A percentile compares a stretch with the other conserved stretches of the same genome.
Evolutionary conservation across 2,329 filamentous ascomycete species (phyloP).

Genomic region (Cryphonectria carpinicola): DNA sequence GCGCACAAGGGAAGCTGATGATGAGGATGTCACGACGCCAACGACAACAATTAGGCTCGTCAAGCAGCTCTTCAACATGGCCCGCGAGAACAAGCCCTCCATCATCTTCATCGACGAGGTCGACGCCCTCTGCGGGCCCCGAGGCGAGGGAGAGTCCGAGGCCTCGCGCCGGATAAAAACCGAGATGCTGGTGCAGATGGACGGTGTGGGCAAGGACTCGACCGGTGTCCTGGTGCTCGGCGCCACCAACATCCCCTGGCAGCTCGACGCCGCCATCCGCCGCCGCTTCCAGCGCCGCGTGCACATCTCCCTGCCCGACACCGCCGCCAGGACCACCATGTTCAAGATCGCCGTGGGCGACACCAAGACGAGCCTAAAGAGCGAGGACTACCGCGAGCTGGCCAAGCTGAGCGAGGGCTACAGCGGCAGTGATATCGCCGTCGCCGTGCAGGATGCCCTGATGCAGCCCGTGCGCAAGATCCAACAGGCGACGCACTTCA

Average conservation of each 20-base stretch:
- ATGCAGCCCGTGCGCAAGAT: conserved; percentile 99
- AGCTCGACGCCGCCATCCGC: conserved; percentile 93
- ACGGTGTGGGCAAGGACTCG: conserved; percentile 95
- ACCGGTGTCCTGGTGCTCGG: conserved; percentile 93
- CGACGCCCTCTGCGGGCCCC: conserved; percentile 91
- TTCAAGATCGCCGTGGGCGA: conserved; percentile 94
- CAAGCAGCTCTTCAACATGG: conserved; percentile 96
- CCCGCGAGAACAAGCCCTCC: conserved; percentile 94
- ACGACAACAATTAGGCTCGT: conserved; percentile 69
- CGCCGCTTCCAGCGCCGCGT: conserved; percentile 95
- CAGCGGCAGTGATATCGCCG: conserved; percentile 93
- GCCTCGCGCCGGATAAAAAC: conserved; percentile 98
- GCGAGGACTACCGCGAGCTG: conserved; percentile 78
- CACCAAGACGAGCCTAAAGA: conserved; percentile 82
- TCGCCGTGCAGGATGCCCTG: conserved; percentile 91
- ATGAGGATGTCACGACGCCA: background rate
- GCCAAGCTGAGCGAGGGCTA: conserved; percentile 88
- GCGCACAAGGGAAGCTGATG: background rate
- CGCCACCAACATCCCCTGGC: conserved; percentile 98
- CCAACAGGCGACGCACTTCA: conserved; percentile 96
- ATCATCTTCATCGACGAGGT: conserved; percentile 99
- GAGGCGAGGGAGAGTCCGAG: conserved; percentile 94
- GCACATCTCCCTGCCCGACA: conserved; percentile 90
- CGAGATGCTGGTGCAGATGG: conserved; percentile 98
- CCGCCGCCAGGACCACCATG: conserved; percentile 87